These are phyloP conservation scores for Mercurialis annua DNA, from an alignment of 345 rosid species.

Conservation along the genomic window DNA sequence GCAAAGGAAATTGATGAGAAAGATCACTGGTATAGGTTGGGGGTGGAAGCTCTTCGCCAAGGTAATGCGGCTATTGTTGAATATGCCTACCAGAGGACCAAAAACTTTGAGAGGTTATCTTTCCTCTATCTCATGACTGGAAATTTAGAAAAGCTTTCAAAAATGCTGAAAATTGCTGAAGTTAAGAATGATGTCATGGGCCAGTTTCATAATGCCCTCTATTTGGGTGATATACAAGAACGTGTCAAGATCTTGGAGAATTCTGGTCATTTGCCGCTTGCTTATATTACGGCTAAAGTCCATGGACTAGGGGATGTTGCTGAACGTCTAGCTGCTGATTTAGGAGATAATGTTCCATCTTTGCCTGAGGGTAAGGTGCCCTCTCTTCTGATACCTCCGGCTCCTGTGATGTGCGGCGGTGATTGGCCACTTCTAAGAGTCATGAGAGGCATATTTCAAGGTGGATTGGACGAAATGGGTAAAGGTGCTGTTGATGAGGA, in stretches of 20 bases:
- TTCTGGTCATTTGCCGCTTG: constrained; percentile 88
- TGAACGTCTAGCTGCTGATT: constrained; percentile 61
- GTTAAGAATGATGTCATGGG: constrained; percentile 94
- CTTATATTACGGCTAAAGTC: constrained; percentile 72
- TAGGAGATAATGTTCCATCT: constrained; percentile 70
- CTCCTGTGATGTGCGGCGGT: constrained; percentile 71
- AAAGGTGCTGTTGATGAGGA: constrained; percentile 61
- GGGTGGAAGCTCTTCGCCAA: constrained; percentile 99
- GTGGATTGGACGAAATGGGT: constrained; percentile 61
- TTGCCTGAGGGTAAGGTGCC: constrained; percentile 68
- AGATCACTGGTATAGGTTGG: constrained; percentile 86
- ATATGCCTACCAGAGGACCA: constrained; percentile 93
- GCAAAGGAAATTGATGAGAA: constrained; percentile 95
- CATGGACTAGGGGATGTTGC: constrained; percentile 78
- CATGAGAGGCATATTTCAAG: constrained; percentile 89
- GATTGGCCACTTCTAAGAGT: constrained; percentile 99
- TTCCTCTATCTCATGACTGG: constrained; percentile 92
- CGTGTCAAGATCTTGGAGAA: constrained; percentile 85
- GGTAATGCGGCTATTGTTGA: constrained; percentile 92
- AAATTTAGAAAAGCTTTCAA: constrained; percentile 72
- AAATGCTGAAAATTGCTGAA: constrained; percentile 92
- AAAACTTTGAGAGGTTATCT: constrained; percentile 92
- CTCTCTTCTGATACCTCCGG: constrained; percentile 75
- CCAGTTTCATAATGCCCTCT: constrained; percentile 90
- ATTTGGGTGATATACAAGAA: constrained; percentile 83